Evolutionary conservation across 2,329 filamentous ascomycete species (phyloP), one percentile per base, ranked within the genome.

Genomic region (Blastomyces silverae): DNA sequence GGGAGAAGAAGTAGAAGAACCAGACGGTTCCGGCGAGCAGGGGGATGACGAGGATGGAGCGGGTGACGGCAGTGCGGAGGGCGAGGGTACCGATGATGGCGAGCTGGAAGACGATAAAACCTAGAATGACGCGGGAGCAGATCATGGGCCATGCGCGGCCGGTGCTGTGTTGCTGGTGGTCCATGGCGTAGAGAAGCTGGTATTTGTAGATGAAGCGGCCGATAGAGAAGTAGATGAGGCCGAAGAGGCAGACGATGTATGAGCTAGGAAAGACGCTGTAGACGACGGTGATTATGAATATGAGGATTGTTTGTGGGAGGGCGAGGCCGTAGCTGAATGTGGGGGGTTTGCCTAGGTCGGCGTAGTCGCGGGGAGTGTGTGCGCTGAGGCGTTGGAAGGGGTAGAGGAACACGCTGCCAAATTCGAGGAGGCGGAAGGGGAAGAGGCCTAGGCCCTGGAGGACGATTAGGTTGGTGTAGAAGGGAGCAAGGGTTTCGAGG

Each of bases 111-210:
- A 97, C 85, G 2, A 95, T 79, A 11, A 97, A 79, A 0, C 94
- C 94, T 31, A 97, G 80, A 64, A 97, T 85, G 66, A 97, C 84
- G 46, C 94, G 90, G 73, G 94, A 91, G 78, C 92, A 96, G 67
- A 99, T 96, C 84, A 99, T 96, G 60, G 90, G 89, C 94, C 94
- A 99, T 4, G 92, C 92, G 67, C 89, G 87, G 25, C 95, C 95
- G 0, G 93, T 97, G 20, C 92, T 91, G 74, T 96, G 92, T 73
- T 95, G 91, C 59, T 91, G 90, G 75, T 97, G 93, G 71, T 97
- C 92, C 94, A 99, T 99, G 42, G 94, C 92, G 76, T 99, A 99
- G 4, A 99, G 83, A 4, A 99, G 82, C 79, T 99, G 95, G 78
- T 99, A 99, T 76, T 97, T 97, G 84, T 96, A 95, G 42, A 91